Conservation (phyloP, 495 filamentous ascomycete genomes). For the Tetracladium marchalianum region DNA sequence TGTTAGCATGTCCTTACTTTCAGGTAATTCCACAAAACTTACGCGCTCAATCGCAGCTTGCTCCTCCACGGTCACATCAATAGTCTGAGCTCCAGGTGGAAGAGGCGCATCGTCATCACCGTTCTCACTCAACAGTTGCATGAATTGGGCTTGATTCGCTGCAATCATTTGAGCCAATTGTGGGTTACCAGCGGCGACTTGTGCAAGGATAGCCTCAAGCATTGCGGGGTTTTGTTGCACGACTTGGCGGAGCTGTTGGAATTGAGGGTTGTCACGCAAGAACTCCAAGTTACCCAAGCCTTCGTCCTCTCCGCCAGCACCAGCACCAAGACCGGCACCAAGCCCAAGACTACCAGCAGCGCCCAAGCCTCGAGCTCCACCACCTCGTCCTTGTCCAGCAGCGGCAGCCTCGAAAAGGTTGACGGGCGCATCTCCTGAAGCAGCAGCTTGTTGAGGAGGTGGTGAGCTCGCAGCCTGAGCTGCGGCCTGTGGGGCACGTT, state of each 20-base stretch:
- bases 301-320: conserved; percentile 43
- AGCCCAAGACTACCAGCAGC: conserved; percentile 30
- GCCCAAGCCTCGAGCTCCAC: conserved; percentile 28
- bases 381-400: conserved; percentile 48
- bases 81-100: conserved; percentile 81
- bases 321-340: conserved; percentile 36
- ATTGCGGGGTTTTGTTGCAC: conserved; percentile 96
- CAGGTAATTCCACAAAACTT: conserved; percentile 29
- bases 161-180: conserved; percentile 86
- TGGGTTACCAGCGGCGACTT: conserved; percentile 92
- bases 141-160: conserved; percentile 83
- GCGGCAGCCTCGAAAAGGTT: conserved; percentile 95
- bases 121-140: conserved; percentile 78
- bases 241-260: conserved; percentile 92
- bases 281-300: conserved; percentile 78
- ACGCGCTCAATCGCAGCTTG: conserved; percentile 93
- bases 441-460: conserved; percentile 24
- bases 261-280: conserved; percentile 91
- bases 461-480: conserved; percentile 27
- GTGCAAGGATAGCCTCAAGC: conserved; percentile 94
- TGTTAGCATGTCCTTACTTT: conserved; percentile 22
- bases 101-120: conserved; percentile 62
- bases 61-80: conserved; percentile 90
- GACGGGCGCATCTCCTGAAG: conserved; percentile 55
- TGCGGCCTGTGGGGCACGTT: conserved; percentile 36